phyloP scores from a whole-genome alignment of 164 flowering plant species.

The Amborella trichopoda region DNA sequence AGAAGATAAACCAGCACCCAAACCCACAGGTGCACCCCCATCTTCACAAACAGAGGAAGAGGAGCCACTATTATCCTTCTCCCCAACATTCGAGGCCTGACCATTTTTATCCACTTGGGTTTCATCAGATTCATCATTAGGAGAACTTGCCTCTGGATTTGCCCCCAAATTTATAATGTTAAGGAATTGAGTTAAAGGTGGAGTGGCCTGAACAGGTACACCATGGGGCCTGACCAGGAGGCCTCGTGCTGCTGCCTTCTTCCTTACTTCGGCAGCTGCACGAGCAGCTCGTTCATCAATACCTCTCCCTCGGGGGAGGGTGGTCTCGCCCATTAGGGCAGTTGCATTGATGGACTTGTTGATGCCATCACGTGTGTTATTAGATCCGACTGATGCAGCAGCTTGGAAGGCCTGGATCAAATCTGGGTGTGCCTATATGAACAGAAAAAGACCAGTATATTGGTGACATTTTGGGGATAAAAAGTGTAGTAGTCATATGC shows the following conservation, averaged over 20 bases:
- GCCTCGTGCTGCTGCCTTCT: slow-evolving; percentile 88
- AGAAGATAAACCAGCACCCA: slow-evolving; percentile 57
- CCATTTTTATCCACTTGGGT: slow-evolving; percentile 24
- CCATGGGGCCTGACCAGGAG: slow-evolving; percentile 58
- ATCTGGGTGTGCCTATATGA: slow-evolving; percentile 57
- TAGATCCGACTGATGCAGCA: slow-evolving; percentile 51
- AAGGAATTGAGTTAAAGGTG: slow-evolving; percentile 56
- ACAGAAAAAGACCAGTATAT: too few relatives aligned
- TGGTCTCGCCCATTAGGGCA: slow-evolving; percentile 38
- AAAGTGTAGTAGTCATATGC: too few relatives aligned
- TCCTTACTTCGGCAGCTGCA: slow-evolving; percentile 72
- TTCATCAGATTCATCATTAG: slow-evolving; percentile 13
- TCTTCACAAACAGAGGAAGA: slow-evolving; percentile 13
- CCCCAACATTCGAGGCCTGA: slow-evolving; percentile 11
- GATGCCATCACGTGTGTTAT: slow-evolving; percentile 18
- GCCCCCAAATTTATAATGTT: slow-evolving; percentile 52
- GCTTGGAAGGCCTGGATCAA: slow-evolving; percentile 81
- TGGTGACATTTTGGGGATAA: too few relatives aligned
- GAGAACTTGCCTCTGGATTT: slow-evolving; percentile 24
- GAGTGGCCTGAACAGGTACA: slow-evolving; percentile 56
- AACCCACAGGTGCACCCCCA: slow-evolving; percentile 56
- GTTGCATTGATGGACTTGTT: slow-evolving; percentile 47
- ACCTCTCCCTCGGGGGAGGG: slow-evolving; percentile 71
- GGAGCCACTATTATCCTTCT: slow-evolving; percentile 2
- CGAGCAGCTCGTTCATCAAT: slow-evolving; percentile 87